These are phyloP conservation scores for Vaccinium myrtillus DNA, from an alignment of 148 eudicot species.

Conservation along the genomic window DNA sequence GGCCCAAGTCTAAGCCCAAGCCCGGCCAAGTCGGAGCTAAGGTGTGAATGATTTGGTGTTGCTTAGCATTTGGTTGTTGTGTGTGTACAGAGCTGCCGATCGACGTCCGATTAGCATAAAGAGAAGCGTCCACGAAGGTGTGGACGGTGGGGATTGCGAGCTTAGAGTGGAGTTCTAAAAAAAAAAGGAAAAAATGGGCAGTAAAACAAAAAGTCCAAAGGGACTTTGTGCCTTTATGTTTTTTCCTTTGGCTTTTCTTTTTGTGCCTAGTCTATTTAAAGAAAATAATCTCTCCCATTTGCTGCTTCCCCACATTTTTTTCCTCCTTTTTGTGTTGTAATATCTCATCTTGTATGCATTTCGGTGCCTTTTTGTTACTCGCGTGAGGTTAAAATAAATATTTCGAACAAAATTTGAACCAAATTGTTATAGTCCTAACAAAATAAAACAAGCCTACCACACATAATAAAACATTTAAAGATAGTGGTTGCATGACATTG, in stretches of 20 bases:
- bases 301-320: background rate
- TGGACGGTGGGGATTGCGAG: constrained; percentile 2
- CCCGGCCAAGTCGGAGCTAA: background rate
- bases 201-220: background rate
- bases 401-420: too few species aligned
- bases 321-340: background rate
- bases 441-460: too few species aligned
- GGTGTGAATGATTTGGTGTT: background rate
- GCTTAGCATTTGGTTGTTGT: background rate
- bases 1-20: background rate
- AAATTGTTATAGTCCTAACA: too few species aligned
- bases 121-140: background rate
- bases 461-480: too few species aligned
- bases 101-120: background rate
- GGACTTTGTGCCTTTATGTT: background rate
- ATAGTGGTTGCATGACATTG: too few species aligned
- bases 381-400: too few species aligned
- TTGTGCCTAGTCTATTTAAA: background rate
- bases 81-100: background rate
- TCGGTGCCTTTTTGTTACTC: too few species aligned
- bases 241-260: background rate
- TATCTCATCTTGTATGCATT: too few species aligned
- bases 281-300: constrained; percentile 19
- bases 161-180: constrained; percentile 9
- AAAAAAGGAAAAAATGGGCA: too few species aligned